Base-by-base conservation (phyloP, 1,284 basidiomycete genomes). In the Sporisorium iseilematis-ciliati region DNA sequence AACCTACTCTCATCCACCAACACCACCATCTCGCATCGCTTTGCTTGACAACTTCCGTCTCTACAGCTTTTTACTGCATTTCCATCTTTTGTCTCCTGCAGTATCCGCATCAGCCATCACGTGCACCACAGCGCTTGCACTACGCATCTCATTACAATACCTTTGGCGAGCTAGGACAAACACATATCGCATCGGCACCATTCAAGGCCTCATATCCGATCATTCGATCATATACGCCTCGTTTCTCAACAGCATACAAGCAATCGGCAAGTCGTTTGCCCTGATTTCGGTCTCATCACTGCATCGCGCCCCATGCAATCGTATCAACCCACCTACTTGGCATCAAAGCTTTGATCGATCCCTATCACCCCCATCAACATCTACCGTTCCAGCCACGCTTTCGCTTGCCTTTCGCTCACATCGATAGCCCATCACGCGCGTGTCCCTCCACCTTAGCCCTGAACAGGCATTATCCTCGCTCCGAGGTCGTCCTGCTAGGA, bases 401-500 rank as follows among this genome's bases (percentile, higher is more conserved):
- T 1, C 7, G 10, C n/a, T 10, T 16, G 46, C 46, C 18, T 26
- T 29, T 7, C 26, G 3, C 26, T 18, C 1, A 1, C 16, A 48
- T 16, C n/a, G 26, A n/a, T 14, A 29, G n/a, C 10, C 46, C 25
- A 48, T 29, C 11, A 14, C 46, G 12, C 46, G n/a, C 46, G 18
- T 29, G 18, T n/a, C 29, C 16, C 29, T 26, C 16, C 41, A 25
- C 45, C 18, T 33, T 43, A 26, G 50, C 43, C 42, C 16, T 21
- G 26, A 14, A 49, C 18, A 49, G 54, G 38, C 53, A 10, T 45
- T 21, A 26, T 42, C 53, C 60, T 46, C 41, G 45, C 48, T 61
- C 54, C 29, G 61, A 57, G 57, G 43, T 35, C 50, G 57, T 52
- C 57, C 33, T 16, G 14, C 29, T 43, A 31, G 49, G 35, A 53